Conservation (phyloP, 2,329 filamentous ascomycete genomes). For the Grosmannia serpens region DNA sequence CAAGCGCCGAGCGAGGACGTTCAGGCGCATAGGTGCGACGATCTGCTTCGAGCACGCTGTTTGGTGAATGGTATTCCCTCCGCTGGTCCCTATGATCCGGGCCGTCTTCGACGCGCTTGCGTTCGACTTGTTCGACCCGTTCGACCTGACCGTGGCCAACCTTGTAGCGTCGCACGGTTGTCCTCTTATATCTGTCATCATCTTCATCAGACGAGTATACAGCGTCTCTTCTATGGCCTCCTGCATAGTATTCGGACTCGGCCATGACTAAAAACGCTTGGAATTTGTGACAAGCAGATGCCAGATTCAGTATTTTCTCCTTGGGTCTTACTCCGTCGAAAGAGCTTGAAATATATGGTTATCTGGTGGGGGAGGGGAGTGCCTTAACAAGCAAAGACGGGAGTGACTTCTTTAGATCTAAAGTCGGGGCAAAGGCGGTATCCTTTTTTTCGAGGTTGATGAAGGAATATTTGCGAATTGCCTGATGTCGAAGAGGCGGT, state of each 20-base stretch:
- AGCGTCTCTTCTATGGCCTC: conserved; percentile 2
- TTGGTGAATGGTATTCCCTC: conserved; percentile 15
- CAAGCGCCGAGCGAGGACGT: conserved; percentile 39
- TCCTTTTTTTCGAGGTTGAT: background rate
- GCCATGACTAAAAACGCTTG: conserved; percentile 1
- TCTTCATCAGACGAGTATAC: conserved; percentile 23
- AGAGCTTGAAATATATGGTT: no score
- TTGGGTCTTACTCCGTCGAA: background rate
- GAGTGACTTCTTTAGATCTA: background rate
- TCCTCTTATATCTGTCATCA: conserved; percentile 24
- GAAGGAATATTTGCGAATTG: background rate
- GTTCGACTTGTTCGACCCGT: conserved; percentile 23
- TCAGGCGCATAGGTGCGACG: conserved; percentile 33
- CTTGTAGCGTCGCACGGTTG: conserved; percentile 43
- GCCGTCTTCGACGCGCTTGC: conserved; percentile 22
- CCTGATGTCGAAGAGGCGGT: background rate
- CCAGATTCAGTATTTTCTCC: background rate
- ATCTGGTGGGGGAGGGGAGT: no score
- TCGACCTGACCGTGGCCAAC: conserved; percentile 30
- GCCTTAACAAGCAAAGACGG: background rate
- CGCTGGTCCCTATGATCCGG: conserved; percentile 15
- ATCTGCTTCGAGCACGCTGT: conserved; percentile 30
- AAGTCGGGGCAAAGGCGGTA: background rate
- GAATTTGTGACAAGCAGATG: background rate
- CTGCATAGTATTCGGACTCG: conserved; percentile 10